Conservation (phyloP, 2,329 filamentous ascomycete genomes). For the Verticillium klebahnii region DNA sequence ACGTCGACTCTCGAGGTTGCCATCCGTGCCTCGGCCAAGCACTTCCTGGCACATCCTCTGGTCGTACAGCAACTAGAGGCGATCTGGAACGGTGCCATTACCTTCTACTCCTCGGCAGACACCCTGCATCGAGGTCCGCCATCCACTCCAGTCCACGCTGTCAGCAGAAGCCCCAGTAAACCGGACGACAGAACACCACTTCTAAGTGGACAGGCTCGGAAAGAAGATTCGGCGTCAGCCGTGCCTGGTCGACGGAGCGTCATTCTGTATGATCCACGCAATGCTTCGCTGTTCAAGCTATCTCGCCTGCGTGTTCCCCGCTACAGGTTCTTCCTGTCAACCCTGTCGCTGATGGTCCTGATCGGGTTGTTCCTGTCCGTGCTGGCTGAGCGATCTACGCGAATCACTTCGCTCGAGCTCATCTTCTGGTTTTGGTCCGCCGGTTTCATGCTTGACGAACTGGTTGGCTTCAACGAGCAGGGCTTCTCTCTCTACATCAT, state of each 20-base stretch:
- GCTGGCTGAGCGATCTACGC: conserved; percentile 66
- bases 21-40: conserved; percentile 87
- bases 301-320: conserved; percentile 86
- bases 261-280: conserved; percentile 81
- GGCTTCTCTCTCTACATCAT: conserved; percentile 95
- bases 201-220: conserved; percentile 30
- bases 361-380: conserved; percentile 84
- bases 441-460: conserved; percentile 93
- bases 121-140: conserved; percentile 65
- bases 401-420: conserved; percentile 80
- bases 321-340: conserved; percentile 87
- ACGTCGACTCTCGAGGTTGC: conserved; percentile 91
- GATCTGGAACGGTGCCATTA: conserved; percentile 94
- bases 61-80: conserved; percentile 94
- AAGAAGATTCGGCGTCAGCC: background rate
- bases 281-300: conserved; percentile 87
- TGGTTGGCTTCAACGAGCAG: conserved; percentile 94
- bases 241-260: conserved; percentile 65
- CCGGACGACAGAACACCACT: conserved; percentile 47
- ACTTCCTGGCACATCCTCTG: conserved; percentile 84
- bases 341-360: conserved; percentile 78
- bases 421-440: conserved; percentile 98
- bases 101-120: conserved; percentile 87
- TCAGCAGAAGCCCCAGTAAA: conserved; percentile 22
- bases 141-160: conserved; percentile 18